Evolutionary conservation across 805 yeast genomes (phyloP), one percentile per base, ranked within the genome.

Genomic region (Cephaloascus fragrans): DNA sequence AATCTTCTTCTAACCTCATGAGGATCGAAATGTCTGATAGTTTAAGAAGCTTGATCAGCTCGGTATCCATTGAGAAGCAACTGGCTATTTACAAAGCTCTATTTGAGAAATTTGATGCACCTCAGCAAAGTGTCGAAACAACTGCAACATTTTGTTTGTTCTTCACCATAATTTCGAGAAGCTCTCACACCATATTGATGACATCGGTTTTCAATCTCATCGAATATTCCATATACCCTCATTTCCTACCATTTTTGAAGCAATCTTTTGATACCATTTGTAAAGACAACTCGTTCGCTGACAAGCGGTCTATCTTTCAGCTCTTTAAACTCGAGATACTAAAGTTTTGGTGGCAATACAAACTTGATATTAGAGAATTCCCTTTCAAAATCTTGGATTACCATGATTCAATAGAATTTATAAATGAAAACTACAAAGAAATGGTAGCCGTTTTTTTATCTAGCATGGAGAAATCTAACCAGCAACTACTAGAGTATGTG

Each of bases 331-430:
- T 59, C 28, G 62, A 62, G 12, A 49, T 73, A 3, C 50, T 75
- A 36, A 66, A 59, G 39, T 56, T 56, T 17, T 75, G 79, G 78
- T 55, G 57, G 50, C 50, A 53, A n/a, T 57, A 55, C 38, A 52
- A 56, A 3, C 35, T 46, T 10, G 45, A 50, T 3, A 42, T 71
- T 12, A 39, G 42, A 0, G 45, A 47, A 1, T 72, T 74, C 43
- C 80, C 80, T 0, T 62, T 35, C 39, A 42, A 41, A 1, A 39
- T 69, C 1, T 64, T 75, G 46, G 73, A 59, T 0, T 72, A 59
- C 44, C 16, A 39, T 2, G 47, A 48, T 8, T 40, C 41, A 3
- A 33, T 39, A 2, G 57, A 57, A 1, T 71, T 74, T 43, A 26
- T 64, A 4, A 17, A 29, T 6, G 53, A 54, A 1, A 64, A 63